Base-by-base conservation (phyloP, 306 rosid genomes). In the Cicer yamashitae region DNA sequence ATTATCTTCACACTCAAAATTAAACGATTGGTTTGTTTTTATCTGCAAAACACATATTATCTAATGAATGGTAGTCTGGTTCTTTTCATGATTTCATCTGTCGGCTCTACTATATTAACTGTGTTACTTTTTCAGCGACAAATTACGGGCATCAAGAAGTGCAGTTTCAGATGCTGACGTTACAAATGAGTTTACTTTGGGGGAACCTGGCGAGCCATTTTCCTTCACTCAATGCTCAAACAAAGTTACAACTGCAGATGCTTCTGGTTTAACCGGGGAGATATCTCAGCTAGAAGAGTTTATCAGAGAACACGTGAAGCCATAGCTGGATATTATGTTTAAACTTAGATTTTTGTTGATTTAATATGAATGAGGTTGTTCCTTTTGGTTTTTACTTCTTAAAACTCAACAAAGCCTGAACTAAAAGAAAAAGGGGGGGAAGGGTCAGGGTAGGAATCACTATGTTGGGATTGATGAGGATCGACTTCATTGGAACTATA, bases 131-230 rank as follows among this genome's bases (percentile, higher is more conserved):
- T 76, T 41, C 88, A 94, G 98, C 10, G 98, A 94, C 76, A 94
- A 94, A 77, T 84, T 91, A 56, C 86, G 93, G 58, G 76, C 88
- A 72, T 90, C 98, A 48, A 90, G 98, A 87, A 91, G 89, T 79
- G 94, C 89, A 64, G 76, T 93, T 78, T 94, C 93, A 17, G 89
- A 66, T 6, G 97, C 98, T 34, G 96, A 91, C 78, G 82, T 94
- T 73, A 76, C 90, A 37, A 87, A 85, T 61, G 98, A 94, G 88
- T 87, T 86, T 75, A 84, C 96, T 10, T 86, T 91, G 51, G 97
- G 96, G 56, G 77, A 88, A 58, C 82, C 85, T 1, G 96, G 88
- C 1, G 92, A 90, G 81, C 80, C 83, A 43, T 91, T 94, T 81
- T 83, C 91, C 6, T 94, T 94, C 82, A 75, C 87, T 14, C 97